A percentile compares a stretch with the other conserved stretches of the same genome.
Conservation (phyloP, 176 grass and related monocot species). For the Oryza australiensis region DNA sequence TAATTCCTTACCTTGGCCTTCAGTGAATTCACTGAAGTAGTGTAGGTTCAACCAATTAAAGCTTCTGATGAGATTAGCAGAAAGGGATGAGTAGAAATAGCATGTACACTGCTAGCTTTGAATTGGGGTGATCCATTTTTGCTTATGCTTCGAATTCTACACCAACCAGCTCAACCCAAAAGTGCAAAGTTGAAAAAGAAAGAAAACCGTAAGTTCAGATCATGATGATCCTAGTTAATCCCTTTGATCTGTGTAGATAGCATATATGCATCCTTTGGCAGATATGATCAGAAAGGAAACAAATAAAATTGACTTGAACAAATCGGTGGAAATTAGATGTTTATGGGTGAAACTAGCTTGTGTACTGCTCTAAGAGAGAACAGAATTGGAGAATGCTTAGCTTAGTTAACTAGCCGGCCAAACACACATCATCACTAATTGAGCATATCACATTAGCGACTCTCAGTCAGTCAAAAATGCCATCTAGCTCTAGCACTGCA, state of each 20-base stretch:
- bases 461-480: neutral
- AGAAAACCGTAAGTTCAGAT: neutral
- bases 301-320: neutral
- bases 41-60: constrained; percentile 6
- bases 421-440: neutral
- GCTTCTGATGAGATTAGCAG: constrained; percentile 18
- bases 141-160: neutral
- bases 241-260: neutral
- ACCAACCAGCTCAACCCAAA: neutral
- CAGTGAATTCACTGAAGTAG: constrained; percentile 22
- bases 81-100: neutral
- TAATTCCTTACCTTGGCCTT: constrained; percentile 27
- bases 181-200: neutral
- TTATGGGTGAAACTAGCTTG: neutral
- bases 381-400: neutral
- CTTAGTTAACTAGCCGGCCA: neutral
- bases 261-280: neutral
- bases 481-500: neutral
- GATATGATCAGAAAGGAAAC: neutral
- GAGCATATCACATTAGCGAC: neutral
- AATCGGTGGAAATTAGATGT: neutral
- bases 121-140: constrained; percentile 2
- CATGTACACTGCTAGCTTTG: neutral
- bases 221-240: neutral
- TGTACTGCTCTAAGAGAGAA: too few relatives aligned